A percentile compares a stretch with the other conserved stretches of the same genome.
Evolutionary conservation across 169 alveolate genomes (phyloP).

Genomic region (Eimeria acervulina): DNA sequence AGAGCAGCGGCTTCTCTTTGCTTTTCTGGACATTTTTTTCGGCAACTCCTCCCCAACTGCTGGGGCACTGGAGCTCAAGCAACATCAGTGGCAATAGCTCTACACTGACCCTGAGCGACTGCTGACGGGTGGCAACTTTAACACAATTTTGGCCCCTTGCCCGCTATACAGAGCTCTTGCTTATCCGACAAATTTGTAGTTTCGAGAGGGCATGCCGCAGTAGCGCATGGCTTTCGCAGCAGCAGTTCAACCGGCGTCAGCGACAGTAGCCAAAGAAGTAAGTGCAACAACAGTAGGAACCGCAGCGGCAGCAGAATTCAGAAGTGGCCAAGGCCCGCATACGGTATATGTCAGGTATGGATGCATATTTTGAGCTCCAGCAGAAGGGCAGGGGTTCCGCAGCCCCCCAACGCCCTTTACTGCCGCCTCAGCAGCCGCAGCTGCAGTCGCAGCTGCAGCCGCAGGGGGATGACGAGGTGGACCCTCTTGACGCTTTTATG

Average conservation of each 20-base stretch:
- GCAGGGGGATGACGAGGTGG: constrained; percentile 66
- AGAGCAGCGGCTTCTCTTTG: neutral
- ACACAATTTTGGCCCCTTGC: neutral
- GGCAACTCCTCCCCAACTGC: neutral
- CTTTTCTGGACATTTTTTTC: neutral
- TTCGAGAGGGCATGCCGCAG: neutral
- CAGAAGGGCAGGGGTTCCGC: constrained; percentile 42
- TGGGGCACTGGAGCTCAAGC: neutral
- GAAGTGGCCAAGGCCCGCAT: neutral
- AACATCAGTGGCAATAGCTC: neutral
- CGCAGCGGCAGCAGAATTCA: neutral
- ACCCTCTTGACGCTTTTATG: constrained; percentile 73
- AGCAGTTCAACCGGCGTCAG: neutral
- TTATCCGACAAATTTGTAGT: neutral
- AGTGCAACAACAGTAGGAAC: neutral
- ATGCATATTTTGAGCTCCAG: constrained; percentile 54
- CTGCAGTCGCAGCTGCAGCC: constrained; percentile 26
- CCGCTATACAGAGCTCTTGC: neutral
- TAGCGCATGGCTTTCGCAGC: constrained; percentile 35
- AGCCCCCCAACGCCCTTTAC: neutral
- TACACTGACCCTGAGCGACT: neutral
- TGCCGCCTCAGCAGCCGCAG: neutral
- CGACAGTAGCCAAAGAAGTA: neutral
- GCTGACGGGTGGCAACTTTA: neutral
- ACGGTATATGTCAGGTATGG: constrained; percentile 14